These are phyloP conservation scores for Anisodus acutangulus DNA, from an alignment of 257 asterid genomes.

Conservation along the genomic window DNA sequence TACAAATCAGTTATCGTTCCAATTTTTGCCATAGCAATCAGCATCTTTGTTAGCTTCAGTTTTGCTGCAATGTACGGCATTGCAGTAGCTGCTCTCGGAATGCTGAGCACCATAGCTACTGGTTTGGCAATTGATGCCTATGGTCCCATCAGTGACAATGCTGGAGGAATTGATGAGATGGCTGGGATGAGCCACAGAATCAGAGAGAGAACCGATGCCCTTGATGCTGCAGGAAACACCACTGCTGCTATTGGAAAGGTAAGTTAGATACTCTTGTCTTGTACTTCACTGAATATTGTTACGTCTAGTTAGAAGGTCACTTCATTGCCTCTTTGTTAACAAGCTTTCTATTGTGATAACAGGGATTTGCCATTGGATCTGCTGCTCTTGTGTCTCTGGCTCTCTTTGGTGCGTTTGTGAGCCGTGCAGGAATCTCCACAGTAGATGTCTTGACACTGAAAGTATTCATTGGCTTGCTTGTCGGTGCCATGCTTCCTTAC, in stretches of 20 bases:
- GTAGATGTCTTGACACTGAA: conserved; percentile 80
- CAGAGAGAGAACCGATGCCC: conserved; percentile 89
- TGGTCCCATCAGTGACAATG: conserved; percentile 92
- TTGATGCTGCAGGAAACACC: conserved; percentile 92
- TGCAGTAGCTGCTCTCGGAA: conserved; percentile 92
- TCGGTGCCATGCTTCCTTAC: conserved; percentile 91
- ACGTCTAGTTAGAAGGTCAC: background rate
- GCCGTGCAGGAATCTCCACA: conserved; percentile 68
- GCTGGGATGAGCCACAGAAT: conserved; percentile 92
- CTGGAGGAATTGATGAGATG: conserved; percentile 95
- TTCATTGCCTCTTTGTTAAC: background rate
- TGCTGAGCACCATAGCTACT: conserved; percentile 90
- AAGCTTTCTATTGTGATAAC: background rate
- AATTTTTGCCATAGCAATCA: conserved; percentile 74
- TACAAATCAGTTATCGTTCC: conserved; percentile 89
- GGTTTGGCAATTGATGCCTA: conserved; percentile 92
- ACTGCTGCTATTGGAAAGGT: conserved; percentile 96
- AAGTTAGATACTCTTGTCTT: background rate
- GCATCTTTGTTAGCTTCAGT: conserved; percentile 79
- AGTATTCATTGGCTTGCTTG: conserved; percentile 75
- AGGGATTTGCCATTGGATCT: conserved; percentile 88
- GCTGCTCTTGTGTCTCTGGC: conserved; percentile 89
- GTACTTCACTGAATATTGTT: background rate
- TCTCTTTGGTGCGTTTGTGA: conserved; percentile 84
- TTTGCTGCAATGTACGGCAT: conserved; percentile 95